phyloP scores from a whole-genome alignment of 176 grass and related monocot genomes.

The Carex cristatella region DNA sequence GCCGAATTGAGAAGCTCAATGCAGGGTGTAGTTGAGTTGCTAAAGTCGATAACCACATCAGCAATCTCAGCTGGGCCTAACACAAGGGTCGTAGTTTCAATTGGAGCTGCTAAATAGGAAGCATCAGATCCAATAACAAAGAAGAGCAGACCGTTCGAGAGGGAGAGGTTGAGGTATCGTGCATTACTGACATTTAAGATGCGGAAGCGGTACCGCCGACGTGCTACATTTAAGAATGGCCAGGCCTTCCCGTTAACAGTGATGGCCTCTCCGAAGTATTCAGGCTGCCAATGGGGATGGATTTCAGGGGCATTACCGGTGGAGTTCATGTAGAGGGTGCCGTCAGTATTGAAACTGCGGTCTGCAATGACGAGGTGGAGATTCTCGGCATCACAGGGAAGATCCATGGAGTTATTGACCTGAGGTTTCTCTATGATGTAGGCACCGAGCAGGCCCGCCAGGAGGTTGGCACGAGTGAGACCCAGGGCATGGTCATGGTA shows the following conservation, averaged over 20 bases:
- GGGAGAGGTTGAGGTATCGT: slow-evolving; percentile 18
- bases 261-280: slow-evolving; percentile 26
- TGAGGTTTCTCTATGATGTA: slow-evolving; percentile 29
- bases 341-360: slow-evolving; percentile 23
- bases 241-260: slow-evolving; percentile 30
- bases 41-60: slow-evolving; percentile 24
- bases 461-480: slow-evolving; percentile 29
- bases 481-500: slow-evolving; percentile 32
- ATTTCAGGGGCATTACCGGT: slow-evolving; percentile 9
- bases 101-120: slow-evolving; percentile 18
- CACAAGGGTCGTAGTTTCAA: neutral
- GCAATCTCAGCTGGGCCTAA: slow-evolving; percentile 9
- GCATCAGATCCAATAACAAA: slow-evolving; percentile 23
- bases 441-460: slow-evolving; percentile 23
- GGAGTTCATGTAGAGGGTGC: slow-evolving; percentile 28
- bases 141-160: slow-evolving; percentile 20
- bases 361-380: slow-evolving; percentile 27
- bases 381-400: neutral
- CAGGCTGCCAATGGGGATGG: slow-evolving; percentile 31
- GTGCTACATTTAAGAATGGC: slow-evolving; percentile 16
- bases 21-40: neutral
- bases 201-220: slow-evolving; percentile 13
- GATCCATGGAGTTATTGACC: slow-evolving; percentile 1
- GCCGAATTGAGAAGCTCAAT: slow-evolving; percentile 17
- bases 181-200: slow-evolving; percentile 30